Base-by-base conservation (phyloP, 768 basidiomycete species). In the Rhodosporidiobolus sp. region DNA sequence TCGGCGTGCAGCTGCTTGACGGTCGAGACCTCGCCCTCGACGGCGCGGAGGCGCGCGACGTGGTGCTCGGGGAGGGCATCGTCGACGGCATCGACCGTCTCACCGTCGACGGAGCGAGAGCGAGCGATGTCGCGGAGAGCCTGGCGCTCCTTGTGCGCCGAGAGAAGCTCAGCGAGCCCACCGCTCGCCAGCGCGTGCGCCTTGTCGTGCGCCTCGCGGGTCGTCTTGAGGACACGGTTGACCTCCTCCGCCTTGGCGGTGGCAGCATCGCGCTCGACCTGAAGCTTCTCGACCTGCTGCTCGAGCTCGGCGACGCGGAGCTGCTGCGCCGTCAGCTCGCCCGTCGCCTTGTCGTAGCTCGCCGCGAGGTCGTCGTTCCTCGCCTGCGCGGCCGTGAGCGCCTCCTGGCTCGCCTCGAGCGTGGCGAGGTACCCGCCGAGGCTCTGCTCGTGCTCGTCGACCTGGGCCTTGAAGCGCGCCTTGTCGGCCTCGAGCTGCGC, bases 371-470 rank as follows among this genome's bases (percentile, higher is more conserved):
- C 94, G 20, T 87, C 86, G 0, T 91, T 86, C 14, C 94, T 88
- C 3, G 86, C 82, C 4, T 91, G 88, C 14, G 92, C 88, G 2
- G 90, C 86, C 60, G 87, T 83, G 60, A 99, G 84, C 0, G 93
- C 92, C 22, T 82, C 81, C 53, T 89, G 89, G 3, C 91, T 87
- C 81, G 96, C 92, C 49, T 95, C 92, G 61, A 98, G 84, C 2
- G 93, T 88, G 30, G 88, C 88, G 60, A 97, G 83, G 79, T 97
- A 93, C 78, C 92, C 89, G 60, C 94, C 92, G 32, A 88, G 86
- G 12, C 88, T 87, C 12, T 84, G 82, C 10, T 83, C 81, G 48
- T 94, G 84, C 61, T 92, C 90, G 20, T 90, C 89, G 28, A 92
- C 82, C 80, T 92, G 88, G 9, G 84, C 82, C 67, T 86, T 86